Base-by-base conservation (phyloP, 2,329 filamentous ascomycete species). In the Mycosphaerella sp. region DNA sequence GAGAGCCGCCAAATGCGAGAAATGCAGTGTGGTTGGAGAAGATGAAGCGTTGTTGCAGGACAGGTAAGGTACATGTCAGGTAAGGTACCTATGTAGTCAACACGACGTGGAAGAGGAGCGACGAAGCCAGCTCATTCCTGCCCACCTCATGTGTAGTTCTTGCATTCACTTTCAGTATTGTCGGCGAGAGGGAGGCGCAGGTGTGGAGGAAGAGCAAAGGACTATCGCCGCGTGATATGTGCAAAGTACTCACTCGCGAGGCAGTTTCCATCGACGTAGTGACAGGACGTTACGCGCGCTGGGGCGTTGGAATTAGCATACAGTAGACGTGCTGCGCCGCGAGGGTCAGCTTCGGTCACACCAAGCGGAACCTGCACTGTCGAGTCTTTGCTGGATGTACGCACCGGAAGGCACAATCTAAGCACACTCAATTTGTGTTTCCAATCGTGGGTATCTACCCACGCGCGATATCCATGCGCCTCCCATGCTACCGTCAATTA, bases 1-100 rank as follows among this genome's bases (percentile, higher is more conserved):
- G 50, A 53, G 54, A 49, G 55, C 56, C 56, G 57, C 53, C 46
- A 50, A 49, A 39, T 53, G 55, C 46, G 60, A 55, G 52, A 44
- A 59, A 59, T 53, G 57, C 48, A 41, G 40, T 46, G 45, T 55
- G 56, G 42, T 52, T 39, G 44, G 34, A 13, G 16, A 13, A 10
- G 39, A 21, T 41, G 39, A 13, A 41, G 18, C 6, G 21, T 25
- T 16, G 16, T 32, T 10, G 4, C 13, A 32, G 18, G 16, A 17
- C 17, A 27, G 21, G 21, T 25, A 25, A 25, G 21, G 21, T 25
- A 25, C 3, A 1, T 6, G 3, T 4, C 1, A 25, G 21, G 21
- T 5, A 25, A 6, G 7, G 21, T 25, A 25, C 21, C 21, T 25
- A n/a, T n/a, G n/a, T 25, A 5, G 21, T 25, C 21, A 25, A 25